Conservation (phyloP, 441 rosid species). For the Mallotus japonicus region DNA sequence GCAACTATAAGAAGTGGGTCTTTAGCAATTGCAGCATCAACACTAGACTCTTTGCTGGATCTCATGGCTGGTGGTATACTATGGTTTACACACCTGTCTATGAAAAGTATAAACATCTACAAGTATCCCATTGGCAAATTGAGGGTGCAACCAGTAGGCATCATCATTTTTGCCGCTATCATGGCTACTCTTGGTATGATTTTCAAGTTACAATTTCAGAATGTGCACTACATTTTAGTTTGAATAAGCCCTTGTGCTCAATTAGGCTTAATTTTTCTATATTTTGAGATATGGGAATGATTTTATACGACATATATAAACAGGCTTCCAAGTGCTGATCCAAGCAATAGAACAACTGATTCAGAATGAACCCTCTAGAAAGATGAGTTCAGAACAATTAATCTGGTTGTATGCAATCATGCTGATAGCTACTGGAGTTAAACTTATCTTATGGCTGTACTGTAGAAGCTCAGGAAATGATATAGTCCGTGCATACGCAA, state of each 20-base stretch:
- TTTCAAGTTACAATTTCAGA: neutral
- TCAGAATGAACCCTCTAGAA: constrained; percentile 38
- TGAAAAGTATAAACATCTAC: constrained; percentile 77
- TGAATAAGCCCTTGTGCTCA: neutral
- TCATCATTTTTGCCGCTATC: constrained; percentile 77
- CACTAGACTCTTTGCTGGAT: constrained; percentile 86
- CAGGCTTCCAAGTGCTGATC: constrained; percentile 76
- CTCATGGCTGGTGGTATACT: constrained; percentile 92
- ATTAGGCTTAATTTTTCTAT: neutral
- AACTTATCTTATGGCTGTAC: constrained; percentile 78
- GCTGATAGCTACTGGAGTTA: constrained; percentile 65
- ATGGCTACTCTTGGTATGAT: constrained; percentile 91
- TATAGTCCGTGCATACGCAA: constrained; percentile 87
- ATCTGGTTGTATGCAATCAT: constrained; percentile 68
- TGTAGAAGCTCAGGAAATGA: constrained; percentile 68
- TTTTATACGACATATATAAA: neutral
- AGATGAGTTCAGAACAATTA: constrained; percentile 47
- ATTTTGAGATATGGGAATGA: neutral
- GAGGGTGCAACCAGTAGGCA: constrained; percentile 92
- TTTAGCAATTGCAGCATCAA: constrained; percentile 88
- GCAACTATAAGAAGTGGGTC: constrained; percentile 88
- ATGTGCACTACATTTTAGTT: no score
- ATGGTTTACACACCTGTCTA: constrained; percentile 83
- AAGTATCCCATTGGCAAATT: constrained; percentile 88
- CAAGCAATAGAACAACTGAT: constrained; percentile 64